Conservation (phyloP, 371 early-diverging fungal genomes). For the Rhizomucor pusillus region DNA sequence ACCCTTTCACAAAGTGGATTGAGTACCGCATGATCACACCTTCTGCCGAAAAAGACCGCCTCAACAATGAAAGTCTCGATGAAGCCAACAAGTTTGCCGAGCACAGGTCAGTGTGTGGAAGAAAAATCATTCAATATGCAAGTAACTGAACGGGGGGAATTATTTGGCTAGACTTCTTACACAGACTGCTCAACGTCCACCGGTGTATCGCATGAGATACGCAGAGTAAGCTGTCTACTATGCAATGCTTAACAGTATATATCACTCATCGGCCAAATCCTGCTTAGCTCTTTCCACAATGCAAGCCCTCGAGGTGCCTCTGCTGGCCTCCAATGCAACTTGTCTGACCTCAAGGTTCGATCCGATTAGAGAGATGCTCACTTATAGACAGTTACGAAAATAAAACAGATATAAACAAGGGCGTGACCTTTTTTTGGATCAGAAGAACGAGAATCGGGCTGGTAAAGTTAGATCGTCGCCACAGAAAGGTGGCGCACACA, state of each 20-base stretch:
- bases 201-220: slow-evolving; percentile 43
- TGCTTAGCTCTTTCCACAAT: slow-evolving; percentile 28
- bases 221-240: slow-evolving; percentile 23
- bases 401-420: too few relatives aligned
- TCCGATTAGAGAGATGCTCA: slow-evolving; percentile 20
- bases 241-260: too few relatives aligned
- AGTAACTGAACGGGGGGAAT: not conserved
- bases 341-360: slow-evolving; percentile 41
- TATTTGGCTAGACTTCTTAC: slow-evolving; percentile 24
- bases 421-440: too few relatives aligned
- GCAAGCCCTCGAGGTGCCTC: slow-evolving; percentile 36
- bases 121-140: not conserved
- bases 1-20: slow-evolving; percentile 45
- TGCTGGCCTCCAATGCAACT: slow-evolving; percentile 32
- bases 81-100: slow-evolving; percentile 32
- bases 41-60: slow-evolving; percentile 26
- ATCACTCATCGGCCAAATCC: not conserved
- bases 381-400: too few relatives aligned
- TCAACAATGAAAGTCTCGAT: slow-evolving; percentile 22
- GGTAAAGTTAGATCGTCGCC: too few relatives aligned
- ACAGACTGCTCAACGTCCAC: slow-evolving; percentile 42
- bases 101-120: slow-evolving; percentile 26
- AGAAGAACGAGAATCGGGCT: too few relatives aligned
- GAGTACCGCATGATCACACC: slow-evolving; percentile 38
- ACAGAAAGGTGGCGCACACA: too few relatives aligned